Conservation (phyloP, 116 monocot genomes). For the Iris pallida region DNA sequence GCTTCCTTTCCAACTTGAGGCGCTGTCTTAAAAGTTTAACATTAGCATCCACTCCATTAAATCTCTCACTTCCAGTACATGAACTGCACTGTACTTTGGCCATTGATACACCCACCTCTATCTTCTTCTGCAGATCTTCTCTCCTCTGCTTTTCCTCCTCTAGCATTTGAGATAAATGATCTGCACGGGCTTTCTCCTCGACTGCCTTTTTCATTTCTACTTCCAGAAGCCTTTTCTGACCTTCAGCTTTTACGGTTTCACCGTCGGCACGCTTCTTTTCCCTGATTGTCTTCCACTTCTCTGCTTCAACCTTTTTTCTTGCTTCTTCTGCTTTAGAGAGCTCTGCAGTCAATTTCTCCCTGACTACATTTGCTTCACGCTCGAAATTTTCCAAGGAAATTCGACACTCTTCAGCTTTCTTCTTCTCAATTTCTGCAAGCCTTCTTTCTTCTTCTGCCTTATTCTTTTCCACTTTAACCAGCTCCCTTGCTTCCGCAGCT, state of each 20-base stretch:
- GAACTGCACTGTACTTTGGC: not conserved
- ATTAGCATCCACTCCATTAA: conserved; percentile 5
- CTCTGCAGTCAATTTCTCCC: conserved; percentile 37
- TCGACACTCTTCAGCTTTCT: conserved; percentile 31
- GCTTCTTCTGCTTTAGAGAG: conserved; percentile 30
- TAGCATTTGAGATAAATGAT: conserved; percentile 40
- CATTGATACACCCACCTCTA: conserved; percentile 15
- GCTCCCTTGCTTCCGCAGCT: conserved; percentile 33
- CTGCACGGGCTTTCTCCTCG: conserved; percentile 34
- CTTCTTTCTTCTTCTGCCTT: conserved; percentile 26
- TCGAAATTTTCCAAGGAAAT: conserved; percentile 47
- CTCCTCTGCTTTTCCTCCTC: conserved; percentile 48
- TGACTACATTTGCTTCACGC: conserved; percentile 50
- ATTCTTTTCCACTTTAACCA: conserved; percentile 20
- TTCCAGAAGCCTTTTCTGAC: conserved; percentile 39
- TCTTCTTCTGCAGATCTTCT: conserved; percentile 42
- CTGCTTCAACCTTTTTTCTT: conserved; percentile 46
- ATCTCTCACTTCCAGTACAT: conserved; percentile 4
- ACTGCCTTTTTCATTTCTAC: conserved; percentile 34
- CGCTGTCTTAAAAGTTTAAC: conserved; percentile 56
- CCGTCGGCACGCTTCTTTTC: conserved; percentile 62
- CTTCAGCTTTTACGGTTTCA: conserved; percentile 35
- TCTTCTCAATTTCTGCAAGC: conserved; percentile 45
- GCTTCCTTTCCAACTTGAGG: conserved; percentile 64
- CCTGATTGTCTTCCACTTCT: conserved; percentile 40